Evolutionary conservation across 2,329 filamentous ascomycete species (phyloP), one percentile per base, ranked within the genome.

Genomic region (Periconia sp.): DNA sequence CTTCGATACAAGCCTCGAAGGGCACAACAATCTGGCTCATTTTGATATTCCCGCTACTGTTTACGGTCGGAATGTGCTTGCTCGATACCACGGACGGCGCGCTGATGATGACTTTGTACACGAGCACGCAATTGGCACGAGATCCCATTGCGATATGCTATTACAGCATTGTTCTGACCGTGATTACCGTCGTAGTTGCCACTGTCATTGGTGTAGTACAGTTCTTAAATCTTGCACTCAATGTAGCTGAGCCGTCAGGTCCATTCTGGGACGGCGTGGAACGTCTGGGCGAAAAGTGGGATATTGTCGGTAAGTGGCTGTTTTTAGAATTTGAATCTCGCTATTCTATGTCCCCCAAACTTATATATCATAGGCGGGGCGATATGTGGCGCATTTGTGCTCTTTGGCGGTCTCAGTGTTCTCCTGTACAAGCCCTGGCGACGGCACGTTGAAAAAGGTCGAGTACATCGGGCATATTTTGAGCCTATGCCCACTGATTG

Each of bases 21-120:
- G 93, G 93, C 1, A 97, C 92, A 0, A 91, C 87, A 31, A 88
- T 97, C 55, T 99, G 94, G 94, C 78, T 97, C 14, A 97, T 97
- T 55, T 74, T 97, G 31, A 88, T 99, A 48, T 96, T 97, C 54
- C 94, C 94, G 0, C 73, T 93, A 1, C 77, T 97, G 1, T 97
- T 97, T 66, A 97, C 93, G 0, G 91, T 89, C 1, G 94, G 91
- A 54, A 97, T 99, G 94, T 97, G 92, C 72, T 81, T 97, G 19
- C 79, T 97, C 6, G 94, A 97, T 74, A 97, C 92, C 0, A 89
- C 87, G 0, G 94, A 97, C 64, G 93, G 93, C 20, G 93, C 93
- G 1, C 81, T 97, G 18, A 97, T 97, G 92, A 92, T 96, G 85
- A 87, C 89, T 0, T 80, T 97, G 1, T 97, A 99, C 74, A 92